Evolutionary conservation across 306 rosid species (phyloP).

Genomic region (Lathyrus aphaca): DNA sequence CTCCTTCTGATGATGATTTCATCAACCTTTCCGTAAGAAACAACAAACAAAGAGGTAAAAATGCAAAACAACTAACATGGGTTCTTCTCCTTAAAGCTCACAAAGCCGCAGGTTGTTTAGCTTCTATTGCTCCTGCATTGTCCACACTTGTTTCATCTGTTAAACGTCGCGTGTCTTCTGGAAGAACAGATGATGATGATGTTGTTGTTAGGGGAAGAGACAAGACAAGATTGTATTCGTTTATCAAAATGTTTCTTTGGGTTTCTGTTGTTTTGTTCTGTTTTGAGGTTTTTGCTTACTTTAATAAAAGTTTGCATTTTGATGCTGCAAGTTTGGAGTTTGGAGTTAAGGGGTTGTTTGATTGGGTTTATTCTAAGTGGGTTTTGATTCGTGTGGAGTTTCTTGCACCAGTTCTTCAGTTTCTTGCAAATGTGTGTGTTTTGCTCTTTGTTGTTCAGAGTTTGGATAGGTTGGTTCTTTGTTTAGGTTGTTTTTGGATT

Average conservation of each 20-base stretch:
- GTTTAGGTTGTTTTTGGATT: conserved; percentile 93
- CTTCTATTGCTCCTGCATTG: conserved; percentile 72
- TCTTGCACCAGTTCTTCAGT: conserved; percentile 86
- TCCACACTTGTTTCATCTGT: conserved; percentile 52
- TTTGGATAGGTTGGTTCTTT: conserved; percentile 73
- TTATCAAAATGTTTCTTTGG: conserved; percentile 60
- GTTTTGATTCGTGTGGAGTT: conserved; percentile 72
- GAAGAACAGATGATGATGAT: conserved; percentile 60
- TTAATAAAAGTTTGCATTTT: conserved; percentile 78
- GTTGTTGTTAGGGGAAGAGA: conserved; percentile 34
- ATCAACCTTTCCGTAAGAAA: conserved; percentile 21
- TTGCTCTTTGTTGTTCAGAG: conserved; percentile 79
- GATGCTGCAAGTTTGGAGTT: conserved; percentile 52
- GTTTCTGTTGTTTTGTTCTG: conserved; percentile 60
- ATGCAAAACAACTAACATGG: conserved; percentile 92
- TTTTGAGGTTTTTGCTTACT: conserved; percentile 74
- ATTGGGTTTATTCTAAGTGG: conserved; percentile 74
- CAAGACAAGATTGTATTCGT: conserved; percentile 57
- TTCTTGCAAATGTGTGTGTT: conserved; percentile 73
- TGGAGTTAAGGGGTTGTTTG: conserved; percentile 60
- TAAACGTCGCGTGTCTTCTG: conserved; percentile 72
- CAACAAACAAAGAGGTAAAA: conserved; percentile 66
- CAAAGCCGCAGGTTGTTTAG: conserved; percentile 82
- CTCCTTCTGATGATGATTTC: conserved; percentile 72
- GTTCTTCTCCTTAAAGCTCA: conserved; percentile 94